Conservation (phyloP, 305 asterid species). For the Salvia sclarea region DNA sequence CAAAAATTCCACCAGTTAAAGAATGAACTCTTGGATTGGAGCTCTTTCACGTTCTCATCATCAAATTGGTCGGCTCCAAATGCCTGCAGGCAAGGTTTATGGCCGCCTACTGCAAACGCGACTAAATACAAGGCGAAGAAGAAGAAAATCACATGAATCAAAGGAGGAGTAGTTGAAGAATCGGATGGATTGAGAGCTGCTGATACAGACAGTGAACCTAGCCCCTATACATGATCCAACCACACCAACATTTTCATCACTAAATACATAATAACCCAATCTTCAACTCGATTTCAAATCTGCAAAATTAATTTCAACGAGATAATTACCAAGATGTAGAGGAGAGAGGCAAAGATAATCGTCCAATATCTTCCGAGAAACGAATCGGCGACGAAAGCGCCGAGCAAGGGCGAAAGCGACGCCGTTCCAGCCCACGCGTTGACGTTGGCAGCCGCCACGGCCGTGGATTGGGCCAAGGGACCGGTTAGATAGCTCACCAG, state of each 20-base stretch:
- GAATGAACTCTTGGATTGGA: slow-evolving; percentile 36
- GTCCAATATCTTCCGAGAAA: slow-evolving; percentile 46
- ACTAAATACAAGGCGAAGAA: slow-evolving; percentile 38
- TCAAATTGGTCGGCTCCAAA: slow-evolving; percentile 50
- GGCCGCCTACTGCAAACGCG: slow-evolving; percentile 41
- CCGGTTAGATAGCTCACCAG: slow-evolving; percentile 51
- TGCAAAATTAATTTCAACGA: neutral
- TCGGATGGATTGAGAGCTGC: slow-evolving; percentile 32
- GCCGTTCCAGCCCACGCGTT: slow-evolving; percentile 49
- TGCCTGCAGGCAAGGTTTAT: slow-evolving; percentile 39
- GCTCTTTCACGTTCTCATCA: slow-evolving; percentile 30
- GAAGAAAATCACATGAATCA: slow-evolving; percentile 30
- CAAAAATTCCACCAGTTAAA: slow-evolving; percentile 43
- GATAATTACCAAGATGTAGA: slow-evolving; percentile 47
- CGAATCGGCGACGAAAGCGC: slow-evolving; percentile 55
- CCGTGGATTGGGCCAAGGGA: slow-evolving; percentile 52
- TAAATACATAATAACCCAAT: neutral
- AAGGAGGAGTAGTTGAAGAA: slow-evolving; percentile 33
- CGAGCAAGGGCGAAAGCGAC: slow-evolving; percentile 45
- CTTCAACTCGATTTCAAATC: neutral
- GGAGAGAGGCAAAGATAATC: slow-evolving; percentile 37
- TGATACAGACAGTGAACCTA: slow-evolving; percentile 42
- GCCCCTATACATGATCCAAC: slow-evolving; percentile 31
- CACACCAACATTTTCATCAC: neutral
- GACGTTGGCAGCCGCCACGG: slow-evolving; percentile 47